phyloP scores from a whole-genome alignment of 352 stramenopile species.

The Thraustotheca clavata region DNA sequence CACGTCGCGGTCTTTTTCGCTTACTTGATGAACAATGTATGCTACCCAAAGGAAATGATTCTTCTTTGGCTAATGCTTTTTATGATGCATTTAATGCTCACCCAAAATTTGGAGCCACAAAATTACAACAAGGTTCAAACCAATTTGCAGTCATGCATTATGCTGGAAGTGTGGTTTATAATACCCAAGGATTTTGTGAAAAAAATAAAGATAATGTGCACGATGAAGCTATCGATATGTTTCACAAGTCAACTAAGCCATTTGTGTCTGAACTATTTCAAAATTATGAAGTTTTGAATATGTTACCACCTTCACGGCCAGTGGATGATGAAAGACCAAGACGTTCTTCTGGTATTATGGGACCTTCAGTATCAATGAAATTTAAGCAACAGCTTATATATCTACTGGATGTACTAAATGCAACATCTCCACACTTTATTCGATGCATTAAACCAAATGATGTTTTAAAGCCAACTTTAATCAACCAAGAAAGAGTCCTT shows the following conservation, averaged over 20 bases:
- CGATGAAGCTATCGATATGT: conserved; percentile 22
- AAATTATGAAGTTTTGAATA: background rate
- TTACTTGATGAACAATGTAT: conserved; percentile 33
- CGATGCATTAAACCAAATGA: conserved; percentile 88
- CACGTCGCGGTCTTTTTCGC: conserved; percentile 29
- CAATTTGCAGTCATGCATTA: conserved; percentile 21
- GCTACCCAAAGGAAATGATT: conserved; percentile 24
- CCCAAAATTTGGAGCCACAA: conserved; percentile 23
- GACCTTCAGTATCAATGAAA: conserved; percentile 78
- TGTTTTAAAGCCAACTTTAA: conserved; percentile 38
- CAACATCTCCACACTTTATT: conserved; percentile 90
- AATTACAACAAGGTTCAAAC: conserved; percentile 1
- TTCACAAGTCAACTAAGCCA: background rate
- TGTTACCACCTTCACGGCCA: background rate
- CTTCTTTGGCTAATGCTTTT: conserved; percentile 14
- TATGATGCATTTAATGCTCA: conserved; percentile 37
- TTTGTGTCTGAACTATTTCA: conserved; percentile 42
- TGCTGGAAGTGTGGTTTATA: conserved; percentile 16
- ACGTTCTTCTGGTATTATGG: conserved; percentile 27
- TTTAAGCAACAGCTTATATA: conserved; percentile 91
- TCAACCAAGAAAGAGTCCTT: conserved; percentile 58
- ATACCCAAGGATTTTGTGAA: conserved; percentile 14
- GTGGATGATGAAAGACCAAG: conserved; percentile 3
- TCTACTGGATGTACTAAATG: conserved; percentile 91
- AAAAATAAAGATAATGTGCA: conserved; percentile 30